phyloP scores from a whole-genome alignment of 805 yeast genomes.

The Kurtzmaniella fragi region DNA sequence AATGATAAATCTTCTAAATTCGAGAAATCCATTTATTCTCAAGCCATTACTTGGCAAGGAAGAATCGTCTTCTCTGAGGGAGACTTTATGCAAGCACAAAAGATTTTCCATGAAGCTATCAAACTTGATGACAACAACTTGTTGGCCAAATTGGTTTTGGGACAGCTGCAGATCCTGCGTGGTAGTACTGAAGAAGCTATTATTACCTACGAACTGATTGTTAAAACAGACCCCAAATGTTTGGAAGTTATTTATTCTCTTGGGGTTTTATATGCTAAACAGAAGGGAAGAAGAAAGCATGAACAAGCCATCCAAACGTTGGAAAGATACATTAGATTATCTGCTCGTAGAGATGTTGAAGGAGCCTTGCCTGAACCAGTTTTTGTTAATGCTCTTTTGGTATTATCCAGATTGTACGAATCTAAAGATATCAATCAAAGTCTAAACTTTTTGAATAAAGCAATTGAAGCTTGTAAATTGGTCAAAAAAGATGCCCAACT shows the following conservation, averaged over 20 bases:
- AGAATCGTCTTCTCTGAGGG: constrained; percentile 59
- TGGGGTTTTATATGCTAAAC: constrained; percentile 67
- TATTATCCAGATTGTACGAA: constrained; percentile 69
- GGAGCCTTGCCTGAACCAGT: constrained; percentile 47
- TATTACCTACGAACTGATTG: constrained; percentile 72
- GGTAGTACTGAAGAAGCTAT: constrained; percentile 78
- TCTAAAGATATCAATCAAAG: constrained; percentile 62
- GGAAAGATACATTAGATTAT: constrained; percentile 64
- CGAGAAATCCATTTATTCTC: constrained; percentile 29
- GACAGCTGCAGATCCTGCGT: constrained; percentile 76
- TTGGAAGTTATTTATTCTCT: constrained; percentile 71
- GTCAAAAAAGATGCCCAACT: constrained; percentile 44
- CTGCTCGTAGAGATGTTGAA: constrained; percentile 36
- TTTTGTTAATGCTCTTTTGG: constrained; percentile 58
- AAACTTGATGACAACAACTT: constrained; percentile 60
- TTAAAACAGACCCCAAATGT: constrained; percentile 60
- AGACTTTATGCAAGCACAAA: constrained; percentile 68
- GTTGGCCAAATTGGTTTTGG: constrained; percentile 75
- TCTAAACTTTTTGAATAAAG: constrained; percentile 54
- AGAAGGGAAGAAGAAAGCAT: constrained; percentile 31
- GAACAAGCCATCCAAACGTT: constrained; percentile 56
- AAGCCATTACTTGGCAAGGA: constrained; percentile 71
- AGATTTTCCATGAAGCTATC: constrained; percentile 65
- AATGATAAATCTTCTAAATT: constrained; percentile 19
- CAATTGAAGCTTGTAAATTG: constrained; percentile 47